Evolutionary conservation across 179 eudicot genomes (phyloP), one percentile per base, ranked within the genome.

Genomic region (Vitellaria paradoxa): DNA sequence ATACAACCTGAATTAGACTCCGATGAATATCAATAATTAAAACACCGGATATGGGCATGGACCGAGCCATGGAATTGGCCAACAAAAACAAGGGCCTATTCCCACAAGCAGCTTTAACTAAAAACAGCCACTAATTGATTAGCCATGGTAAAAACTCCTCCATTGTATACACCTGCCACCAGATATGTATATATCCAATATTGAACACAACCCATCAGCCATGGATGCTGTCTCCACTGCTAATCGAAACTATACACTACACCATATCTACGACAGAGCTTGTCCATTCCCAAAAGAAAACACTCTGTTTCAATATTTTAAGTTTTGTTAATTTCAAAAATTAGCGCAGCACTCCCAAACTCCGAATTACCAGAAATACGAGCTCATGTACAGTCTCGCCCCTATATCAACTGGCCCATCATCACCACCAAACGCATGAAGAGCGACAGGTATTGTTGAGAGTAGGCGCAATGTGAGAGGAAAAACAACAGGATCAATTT

Each of bases 391-490:
- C 76, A 96, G 81, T 83, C 98, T 91, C 57, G 89, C 96, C 78
- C 77, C 92, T 69, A 96, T 87, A 83, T 93, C 99, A 66, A 87
- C 81, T 13, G 99, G 92, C 9, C 97, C 96, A 67, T 89, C 90
- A 59, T 92, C 96, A 74, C 98, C 99, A 13, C 98, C 99, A 68
- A 93, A 71, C 47, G 98, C 94, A 80, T 89, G 90, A 70, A 96
- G 90, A 5, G 91, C 94, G 30, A 96, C 91, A 40, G 99, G 91
- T 46, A 93, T 80, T 12, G 92, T 87, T 10, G 97, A 90, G 45
- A 92, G 84, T 26, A 85, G 87, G 53, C 78, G 90, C 56, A 91
- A 42, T 4, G 91, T 88, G 65, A 93, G 87, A 10, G 99, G 99
- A 65, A 93, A 91, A 46, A 86, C 87, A 64, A 84, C 80, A 17